These are phyloP conservation scores for Suhomyces vadensis DNA, from an alignment of 805 yeast species.

Conservation along the genomic window DNA sequence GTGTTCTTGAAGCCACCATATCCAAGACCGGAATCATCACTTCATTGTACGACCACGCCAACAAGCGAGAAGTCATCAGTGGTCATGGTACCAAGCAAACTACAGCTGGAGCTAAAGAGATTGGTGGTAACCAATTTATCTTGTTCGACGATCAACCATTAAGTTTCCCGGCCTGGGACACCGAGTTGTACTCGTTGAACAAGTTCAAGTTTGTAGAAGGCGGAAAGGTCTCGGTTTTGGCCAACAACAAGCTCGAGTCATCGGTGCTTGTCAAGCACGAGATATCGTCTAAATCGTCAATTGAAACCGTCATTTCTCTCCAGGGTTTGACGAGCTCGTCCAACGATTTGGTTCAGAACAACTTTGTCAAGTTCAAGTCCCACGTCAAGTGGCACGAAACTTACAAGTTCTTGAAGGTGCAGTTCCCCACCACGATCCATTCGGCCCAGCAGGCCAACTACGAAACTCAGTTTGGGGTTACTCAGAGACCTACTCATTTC, in stretches of 20 bases:
- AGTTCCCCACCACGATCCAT: constrained; percentile 85
- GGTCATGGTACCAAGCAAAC: constrained; percentile 52
- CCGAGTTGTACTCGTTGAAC: constrained; percentile 84
- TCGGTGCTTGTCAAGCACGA: constrained; percentile 62
- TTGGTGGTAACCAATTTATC: constrained; percentile 79
- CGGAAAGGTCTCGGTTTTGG: constrained; percentile 44
- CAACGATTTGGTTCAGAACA: constrained; percentile 38
- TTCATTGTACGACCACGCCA: constrained; percentile 60
- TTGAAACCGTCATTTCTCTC: constrained; percentile 69
- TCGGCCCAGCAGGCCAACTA: constrained; percentile 72
- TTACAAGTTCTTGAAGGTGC: constrained; percentile 87
- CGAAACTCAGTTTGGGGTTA: constrained; percentile 92
- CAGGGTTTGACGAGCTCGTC: constrained; percentile 57
- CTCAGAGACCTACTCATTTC: constrained; percentile 89
- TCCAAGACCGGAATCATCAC: constrained; percentile 54
- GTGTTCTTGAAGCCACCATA: constrained; percentile 57
- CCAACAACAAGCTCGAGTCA: constrained; percentile 58
- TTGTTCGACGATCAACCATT: constrained; percentile 89
- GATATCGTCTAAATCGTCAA: constrained; percentile 56
- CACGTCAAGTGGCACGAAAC: constrained; percentile 84
- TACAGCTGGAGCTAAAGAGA: constrained; percentile 16
- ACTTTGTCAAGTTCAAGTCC: constrained; percentile 38
- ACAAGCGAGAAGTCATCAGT: constrained; percentile 66
- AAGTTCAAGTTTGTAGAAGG: constrained; percentile 52
- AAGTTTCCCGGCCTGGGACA: constrained; percentile 96